Evolutionary conservation across 768 basidiomycete species (phyloP).

Genomic region (Phanerochaete sordida): DNA sequence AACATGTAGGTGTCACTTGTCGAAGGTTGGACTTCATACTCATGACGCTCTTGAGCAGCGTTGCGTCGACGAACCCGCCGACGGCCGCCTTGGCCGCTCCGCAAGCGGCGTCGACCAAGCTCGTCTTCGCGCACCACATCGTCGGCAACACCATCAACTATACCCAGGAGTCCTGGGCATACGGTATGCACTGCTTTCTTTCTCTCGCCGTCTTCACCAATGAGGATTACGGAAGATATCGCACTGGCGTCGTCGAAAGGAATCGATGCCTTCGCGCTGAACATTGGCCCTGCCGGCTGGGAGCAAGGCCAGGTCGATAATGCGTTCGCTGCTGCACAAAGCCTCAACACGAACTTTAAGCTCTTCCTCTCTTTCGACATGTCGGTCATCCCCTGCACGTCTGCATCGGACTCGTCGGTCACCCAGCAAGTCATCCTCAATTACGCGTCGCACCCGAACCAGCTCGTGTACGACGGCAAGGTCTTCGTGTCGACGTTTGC

Average conservation of each 20-base stretch:
- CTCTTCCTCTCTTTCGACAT: constrained; percentile 29
- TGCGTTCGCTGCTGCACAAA: constrained; percentile 44
- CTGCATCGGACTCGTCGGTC: constrained; percentile 41
- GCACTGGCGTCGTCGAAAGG: constrained; percentile 51
- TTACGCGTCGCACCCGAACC: constrained; percentile 55
- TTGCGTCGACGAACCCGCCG: no score
- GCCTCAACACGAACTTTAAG: constrained; percentile 48
- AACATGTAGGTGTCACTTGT: no score
- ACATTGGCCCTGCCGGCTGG: constrained; percentile 64
- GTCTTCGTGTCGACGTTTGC: constrained; percentile 70
- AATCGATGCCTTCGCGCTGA: constrained; percentile 71
- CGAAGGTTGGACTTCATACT: no score
- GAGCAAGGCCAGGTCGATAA: constrained; percentile 56
- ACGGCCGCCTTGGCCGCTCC: neutral
- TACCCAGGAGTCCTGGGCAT: constrained; percentile 37
- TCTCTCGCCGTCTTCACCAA: neutral
- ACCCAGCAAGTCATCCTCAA: constrained; percentile 52
- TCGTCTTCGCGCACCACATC: constrained; percentile 26
- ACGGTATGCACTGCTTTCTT: constrained; percentile 19
- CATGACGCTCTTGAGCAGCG: no score
- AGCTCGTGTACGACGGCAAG: constrained; percentile 43
- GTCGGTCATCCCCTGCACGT: constrained; percentile 48
- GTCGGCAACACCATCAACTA: constrained; percentile 70
- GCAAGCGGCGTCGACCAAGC: neutral
- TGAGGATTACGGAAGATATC: constrained; percentile 36